Conservation (phyloP, 2,329 filamentous ascomycete genomes). For the Hypoxylon sp. region DNA sequence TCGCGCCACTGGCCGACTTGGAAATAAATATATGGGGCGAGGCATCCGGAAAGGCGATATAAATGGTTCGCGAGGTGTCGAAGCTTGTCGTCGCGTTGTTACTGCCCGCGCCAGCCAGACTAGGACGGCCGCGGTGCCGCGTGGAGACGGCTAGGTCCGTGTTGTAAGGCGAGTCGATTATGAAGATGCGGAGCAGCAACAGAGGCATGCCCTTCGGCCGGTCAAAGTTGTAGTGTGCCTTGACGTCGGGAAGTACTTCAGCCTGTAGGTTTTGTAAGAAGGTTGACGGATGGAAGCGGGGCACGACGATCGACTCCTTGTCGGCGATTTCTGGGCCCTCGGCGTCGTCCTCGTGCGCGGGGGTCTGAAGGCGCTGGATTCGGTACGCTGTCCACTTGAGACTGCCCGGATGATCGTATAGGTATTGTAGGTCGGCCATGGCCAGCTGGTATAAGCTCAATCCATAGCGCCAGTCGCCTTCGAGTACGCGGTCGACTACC, state of each 20-base stretch:
- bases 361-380: constrained; percentile 60
- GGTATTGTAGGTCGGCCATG: constrained; percentile 72
- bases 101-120: constrained; percentile 19
- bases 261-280: constrained; percentile 80
- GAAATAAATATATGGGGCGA: constrained; percentile 77
- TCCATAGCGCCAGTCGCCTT: constrained; percentile 74
- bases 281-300: constrained; percentile 80
- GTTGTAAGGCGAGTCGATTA: constrained; percentile 83
- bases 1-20: constrained; percentile 45
- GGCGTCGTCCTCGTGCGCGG: constrained; percentile 51
- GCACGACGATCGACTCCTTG: constrained; percentile 59
- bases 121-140: constrained; percentile 28
- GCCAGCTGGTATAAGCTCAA: constrained; percentile 71
- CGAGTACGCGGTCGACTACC: constrained; percentile 67
- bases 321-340: constrained; percentile 52
- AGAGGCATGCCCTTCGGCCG: constrained; percentile 74
- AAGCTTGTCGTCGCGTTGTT: constrained; percentile 53
- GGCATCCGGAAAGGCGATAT: constrained; percentile 82
- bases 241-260: constrained; percentile 79
- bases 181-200: constrained; percentile 78
- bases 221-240: constrained; percentile 83
- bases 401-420: constrained; percentile 70
- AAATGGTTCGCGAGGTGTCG: constrained; percentile 76
- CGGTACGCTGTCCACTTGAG: constrained; percentile 71
- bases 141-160: constrained; percentile 58